Percentiles rank a stretch among this genome's conserved stretches.
Evolutionary conservation across 2,329 filamentous ascomycete species (phyloP).

Genomic region (Aspergillus clavatus): DNA sequence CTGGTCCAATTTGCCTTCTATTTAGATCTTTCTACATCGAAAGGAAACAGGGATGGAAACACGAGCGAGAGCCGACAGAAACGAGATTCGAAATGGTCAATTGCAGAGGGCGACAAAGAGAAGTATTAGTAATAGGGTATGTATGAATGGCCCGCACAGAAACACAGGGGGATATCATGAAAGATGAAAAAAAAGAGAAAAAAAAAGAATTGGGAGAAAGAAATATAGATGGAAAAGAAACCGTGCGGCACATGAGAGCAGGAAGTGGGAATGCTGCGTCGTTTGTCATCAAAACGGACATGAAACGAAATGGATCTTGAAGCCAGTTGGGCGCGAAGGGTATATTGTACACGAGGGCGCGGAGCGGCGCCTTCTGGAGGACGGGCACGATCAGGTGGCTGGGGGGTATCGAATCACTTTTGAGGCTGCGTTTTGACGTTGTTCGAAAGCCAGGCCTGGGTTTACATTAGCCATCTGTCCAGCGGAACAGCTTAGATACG

Average conservation of each 20-base stretch:
- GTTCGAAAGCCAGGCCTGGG: conserved; percentile 69
- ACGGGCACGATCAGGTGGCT: conserved; percentile 4
- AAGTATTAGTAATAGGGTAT: conserved; percentile 30
- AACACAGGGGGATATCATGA: conserved; percentile 44
- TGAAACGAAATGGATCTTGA: conserved; percentile 28
- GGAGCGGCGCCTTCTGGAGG: conserved; percentile 18
- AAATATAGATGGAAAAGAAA: conserved; percentile 17
- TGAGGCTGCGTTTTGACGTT: conserved; percentile 63
- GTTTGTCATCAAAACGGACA: conserved; percentile 40
- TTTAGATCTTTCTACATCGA: conserved; percentile 13
- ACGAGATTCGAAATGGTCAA: conserved; percentile 11
- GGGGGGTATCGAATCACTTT: conserved; percentile 29
- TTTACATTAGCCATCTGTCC: conserved; percentile 11
- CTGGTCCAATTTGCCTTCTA: conserved; percentile 15
- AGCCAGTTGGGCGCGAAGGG: conserved; percentile 17
- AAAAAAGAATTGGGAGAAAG: conserved; percentile 16
- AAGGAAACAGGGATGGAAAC: conserved; percentile 5
- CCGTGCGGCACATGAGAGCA: conserved; percentile 18
- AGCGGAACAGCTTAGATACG: neutral
- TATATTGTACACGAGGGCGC: conserved; percentile 34
- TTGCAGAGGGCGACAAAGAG: conserved; percentile 16
- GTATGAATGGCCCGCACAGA: conserved; percentile 28
- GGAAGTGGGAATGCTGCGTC: conserved; percentile 37
- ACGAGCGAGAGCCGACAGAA: conserved; percentile 6
- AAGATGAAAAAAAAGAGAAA: conserved; percentile 23